Conservation (phyloP, 352 stramenopile genomes). For the Phytopythium litorale region DNA sequence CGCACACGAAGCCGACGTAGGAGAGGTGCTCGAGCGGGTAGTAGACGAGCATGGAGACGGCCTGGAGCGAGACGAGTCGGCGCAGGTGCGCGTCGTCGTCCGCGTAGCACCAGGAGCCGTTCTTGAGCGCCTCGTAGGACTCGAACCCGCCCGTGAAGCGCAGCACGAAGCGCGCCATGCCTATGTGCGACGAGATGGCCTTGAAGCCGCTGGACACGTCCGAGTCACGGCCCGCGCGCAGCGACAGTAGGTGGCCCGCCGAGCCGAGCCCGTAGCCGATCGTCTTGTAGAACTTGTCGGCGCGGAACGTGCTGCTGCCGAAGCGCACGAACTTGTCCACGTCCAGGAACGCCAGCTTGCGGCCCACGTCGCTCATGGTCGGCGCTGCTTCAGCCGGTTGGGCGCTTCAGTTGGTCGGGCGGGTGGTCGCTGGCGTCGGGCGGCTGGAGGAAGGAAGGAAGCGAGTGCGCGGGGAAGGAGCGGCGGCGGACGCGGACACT, state of each 20-base stretch:
- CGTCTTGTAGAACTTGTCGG: constrained; percentile 85
- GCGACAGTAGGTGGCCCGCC: constrained; percentile 48
- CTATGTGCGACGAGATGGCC: constrained; percentile 66
- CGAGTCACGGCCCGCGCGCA: constrained; percentile 39
- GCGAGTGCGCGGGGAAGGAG: too few species aligned
- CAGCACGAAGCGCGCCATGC: constrained; percentile 74
- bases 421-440: background rate
- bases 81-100: constrained; percentile 66
- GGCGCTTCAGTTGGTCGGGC: background rate
- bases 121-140: constrained; percentile 67
- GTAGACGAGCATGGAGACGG: constrained; percentile 81
- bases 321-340: constrained; percentile 71
- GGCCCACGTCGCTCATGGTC: constrained; percentile 14
- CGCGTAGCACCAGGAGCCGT: constrained; percentile 70
- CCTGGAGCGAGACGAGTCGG: constrained; percentile 56
- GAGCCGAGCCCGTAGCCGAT: constrained; percentile 68
- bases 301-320: constrained; percentile 49
- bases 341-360: constrained; percentile 28
- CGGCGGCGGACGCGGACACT: too few species aligned
- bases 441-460: background rate
- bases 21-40: constrained; percentile 84
- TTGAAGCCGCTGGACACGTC: constrained; percentile 53
- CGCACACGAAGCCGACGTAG: constrained; percentile 81
- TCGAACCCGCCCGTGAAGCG: constrained; percentile 77
- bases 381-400: background rate